Evolutionary conservation across 192 early-diverging fungal species (phyloP).

Genomic region (Mortierella hygrophila): DNA sequence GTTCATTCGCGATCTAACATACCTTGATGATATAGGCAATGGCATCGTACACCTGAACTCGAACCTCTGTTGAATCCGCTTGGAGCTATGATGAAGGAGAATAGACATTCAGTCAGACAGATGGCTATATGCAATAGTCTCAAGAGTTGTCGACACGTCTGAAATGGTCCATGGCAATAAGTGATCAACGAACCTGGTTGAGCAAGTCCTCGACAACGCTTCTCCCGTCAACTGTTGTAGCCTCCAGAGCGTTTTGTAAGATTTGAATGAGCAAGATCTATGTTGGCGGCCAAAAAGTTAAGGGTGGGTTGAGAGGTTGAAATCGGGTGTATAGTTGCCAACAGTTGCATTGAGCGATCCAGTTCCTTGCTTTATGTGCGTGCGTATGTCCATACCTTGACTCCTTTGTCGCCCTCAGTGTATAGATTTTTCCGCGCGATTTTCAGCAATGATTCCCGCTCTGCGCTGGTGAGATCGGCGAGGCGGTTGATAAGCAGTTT

Average conservation of each 20-base stretch:
- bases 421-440: slow-evolving; percentile 20
- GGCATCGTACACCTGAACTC: slow-evolving; percentile 50
- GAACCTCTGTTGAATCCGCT: slow-evolving; percentile 54
- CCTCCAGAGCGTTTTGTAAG: slow-evolving; percentile 33
- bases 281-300: neutral
- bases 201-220: slow-evolving; percentile 46
- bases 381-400: slow-evolving; percentile 9
- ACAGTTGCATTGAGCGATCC: too few species aligned
- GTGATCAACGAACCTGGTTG: slow-evolving; percentile 36
- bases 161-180: too few species aligned
- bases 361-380: neutral
- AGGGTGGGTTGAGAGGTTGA: neutral
- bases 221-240: slow-evolving; percentile 23
- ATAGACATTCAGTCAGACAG: neutral
- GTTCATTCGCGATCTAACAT: neutral
- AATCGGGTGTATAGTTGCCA: too few species aligned
- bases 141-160: too few species aligned
- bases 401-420: slow-evolving; percentile 50
- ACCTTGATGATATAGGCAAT: slow-evolving; percentile 50
- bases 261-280: slow-evolving; percentile 46
- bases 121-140: too few species aligned
- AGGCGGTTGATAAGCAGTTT: slow-evolving; percentile 46
- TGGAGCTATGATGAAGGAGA: slow-evolving; percentile 20
- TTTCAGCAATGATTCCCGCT: slow-evolving; percentile 16
- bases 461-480: slow-evolving; percentile 7